Conservation (phyloP, 495 filamentous ascomycete genomes). For the Neurospora cerealis region DNA sequence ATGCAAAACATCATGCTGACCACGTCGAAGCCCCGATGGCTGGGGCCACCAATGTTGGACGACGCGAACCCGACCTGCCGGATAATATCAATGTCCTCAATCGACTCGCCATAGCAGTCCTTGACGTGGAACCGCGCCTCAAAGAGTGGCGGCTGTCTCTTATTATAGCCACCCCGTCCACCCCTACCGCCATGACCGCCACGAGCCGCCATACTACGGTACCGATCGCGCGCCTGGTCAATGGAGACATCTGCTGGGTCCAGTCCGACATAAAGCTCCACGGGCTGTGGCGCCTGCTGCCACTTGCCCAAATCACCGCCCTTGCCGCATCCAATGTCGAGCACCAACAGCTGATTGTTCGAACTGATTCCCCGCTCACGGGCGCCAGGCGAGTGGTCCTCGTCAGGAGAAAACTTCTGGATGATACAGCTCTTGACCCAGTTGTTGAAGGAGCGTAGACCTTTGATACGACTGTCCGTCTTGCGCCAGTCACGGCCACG, state of each 20-base stretch:
- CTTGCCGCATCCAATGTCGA: slow-evolving; percentile 95
- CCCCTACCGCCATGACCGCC: slow-evolving; percentile 54
- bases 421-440: slow-evolving; percentile 97
- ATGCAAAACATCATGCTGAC: slow-evolving; percentile 99
- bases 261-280: slow-evolving; percentile 83
- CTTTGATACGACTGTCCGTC: slow-evolving; percentile 88
- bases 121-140: slow-evolving; percentile 77
- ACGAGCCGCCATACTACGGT: slow-evolving; percentile 54
- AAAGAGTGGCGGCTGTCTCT: slow-evolving; percentile 49
- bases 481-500: slow-evolving; percentile 90
- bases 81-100: slow-evolving; percentile 68
- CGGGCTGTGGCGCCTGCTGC: slow-evolving; percentile 75
- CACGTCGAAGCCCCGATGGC: slow-evolving; percentile 75
- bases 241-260: slow-evolving; percentile 90
- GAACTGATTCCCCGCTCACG: slow-evolving; percentile 42
- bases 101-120: slow-evolving; percentile 77
- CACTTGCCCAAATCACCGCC: slow-evolving; percentile 93
- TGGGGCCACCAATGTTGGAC: slow-evolving; percentile 49
- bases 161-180: slow-evolving; percentile 32
- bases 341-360: slow-evolving; percentile 56
- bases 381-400: slow-evolving; percentile 47
- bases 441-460: slow-evolving; percentile 90
- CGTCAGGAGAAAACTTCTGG: slow-evolving; percentile 87
- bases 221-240: slow-evolving; percentile 78
- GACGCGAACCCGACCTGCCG: slow-evolving; percentile 76